Base-by-base conservation (phyloP, 2,329 filamentous ascomycete species). In the Thielaviopsis euricoi region DNA sequence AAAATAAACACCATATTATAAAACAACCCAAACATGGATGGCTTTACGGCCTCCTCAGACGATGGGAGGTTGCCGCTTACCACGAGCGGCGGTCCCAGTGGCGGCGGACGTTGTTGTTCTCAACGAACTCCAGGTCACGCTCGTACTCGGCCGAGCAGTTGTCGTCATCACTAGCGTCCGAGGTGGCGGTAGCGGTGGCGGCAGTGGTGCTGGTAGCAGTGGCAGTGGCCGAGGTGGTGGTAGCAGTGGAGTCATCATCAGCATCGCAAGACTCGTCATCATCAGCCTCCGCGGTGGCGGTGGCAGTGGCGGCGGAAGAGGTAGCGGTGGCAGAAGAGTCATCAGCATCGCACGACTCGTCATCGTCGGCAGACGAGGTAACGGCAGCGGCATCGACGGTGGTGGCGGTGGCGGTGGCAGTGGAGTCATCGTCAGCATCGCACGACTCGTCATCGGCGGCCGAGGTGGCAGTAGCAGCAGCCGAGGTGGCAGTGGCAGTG, bases 81-180 rank as follows among this genome's bases (percentile, higher is more conserved):
- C 57, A 58, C 57, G 57, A 58, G 52, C 57, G 57, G 29, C 57
- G 57, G 33, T 58, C 57, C 57, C 57, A 58, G 57, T 58, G 57
- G 21, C 57, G 52, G 19, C 57, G 57, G 26, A 46, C 40, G n/a
- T 40, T 21, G 25, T 46, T n/a, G 19, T 49, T 29, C 55, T 57
- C 48, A 23, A 58, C 57, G 21, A 22, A 55, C 26, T 37, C 33
- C 37, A 58, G 52, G 52, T 58, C 57, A 22, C 57, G 57, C 52
- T 55, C 53, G 26, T 58, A 58, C 52, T 58, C 57, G n/a, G 13
- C 50, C 3, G 37, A 25, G 25, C 55, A 57, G 21, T 57, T 33
- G 6, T 57, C 55, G 17, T 46, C 37, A 43, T 43, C 37, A 15
- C 37, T 17, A 54, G 33, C 43, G 46, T n/a, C 33, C 51, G 55